phyloP scores from a whole-genome alignment of 2,329 filamentous ascomycete species.

The Venturia nashicola region DNA sequence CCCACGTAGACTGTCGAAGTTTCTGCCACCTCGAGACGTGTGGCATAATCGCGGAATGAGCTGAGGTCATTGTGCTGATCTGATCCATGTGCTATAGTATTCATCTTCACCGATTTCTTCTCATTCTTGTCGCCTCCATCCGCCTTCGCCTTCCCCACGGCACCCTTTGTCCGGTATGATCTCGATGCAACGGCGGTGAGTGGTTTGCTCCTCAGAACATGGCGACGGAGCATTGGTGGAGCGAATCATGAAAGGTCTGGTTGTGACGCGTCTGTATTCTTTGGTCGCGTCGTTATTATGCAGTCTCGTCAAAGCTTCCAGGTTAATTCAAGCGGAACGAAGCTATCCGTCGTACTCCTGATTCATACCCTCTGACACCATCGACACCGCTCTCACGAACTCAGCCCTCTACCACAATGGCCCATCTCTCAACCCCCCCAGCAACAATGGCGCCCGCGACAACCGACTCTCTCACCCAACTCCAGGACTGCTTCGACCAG shows the following conservation, averaged over 20 bases:
- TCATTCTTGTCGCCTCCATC: neutral
- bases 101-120: neutral
- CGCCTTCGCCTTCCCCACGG: neutral
- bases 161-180: neutral
- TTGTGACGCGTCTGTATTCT: neutral
- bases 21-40: slow-evolving; percentile 41
- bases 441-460: slow-evolving; percentile 29
- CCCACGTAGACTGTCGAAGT: slow-evolving; percentile 53
- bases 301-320: neutral
- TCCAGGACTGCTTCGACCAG: slow-evolving; percentile 73
- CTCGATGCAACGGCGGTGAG: neutral
- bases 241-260: neutral
- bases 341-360: neutral
- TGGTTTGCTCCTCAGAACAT: neutral
- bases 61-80: slow-evolving; percentile 48
- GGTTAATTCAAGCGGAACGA: neutral
- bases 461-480: slow-evolving; percentile 67
- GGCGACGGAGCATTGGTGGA: neutral
- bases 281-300: neutral
- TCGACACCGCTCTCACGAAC: neutral
- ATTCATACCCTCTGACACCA: neutral
- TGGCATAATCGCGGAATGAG: slow-evolving; percentile 54
- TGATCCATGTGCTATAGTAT: slow-evolving; percentile 17
- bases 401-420: neutral
- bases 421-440: neutral